Evolutionary conservation across 345 rosid genomes (phyloP), one percentile per base, ranked within the genome.

Genomic region (Leavenworthia alabamica): DNA sequence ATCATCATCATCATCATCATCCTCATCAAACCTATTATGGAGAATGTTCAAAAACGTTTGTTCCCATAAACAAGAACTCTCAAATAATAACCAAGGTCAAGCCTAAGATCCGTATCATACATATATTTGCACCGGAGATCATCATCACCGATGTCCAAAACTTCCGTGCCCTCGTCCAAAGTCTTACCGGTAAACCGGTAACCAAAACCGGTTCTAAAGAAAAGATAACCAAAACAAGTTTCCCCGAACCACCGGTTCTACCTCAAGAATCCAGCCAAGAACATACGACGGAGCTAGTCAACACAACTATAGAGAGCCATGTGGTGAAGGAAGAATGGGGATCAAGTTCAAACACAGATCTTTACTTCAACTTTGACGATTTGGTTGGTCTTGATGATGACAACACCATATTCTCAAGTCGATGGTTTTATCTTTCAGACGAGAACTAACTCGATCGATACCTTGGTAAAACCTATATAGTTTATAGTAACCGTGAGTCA

Each of bases 81-180:
- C 79, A 64, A 2, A 44, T 68, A 16, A 78, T 82, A 26, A 68
- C 89, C 53, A 88, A 91, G 66, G 17, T 67, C 49, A 86, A 86
- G 81, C 95, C 90, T 1, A 84, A 83, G 78, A 78, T 90, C 22
- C 81, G 97, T 28, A 86, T 93, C 56, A 83, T 87, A 60, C 97
- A 93, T 81, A 77, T 87, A 45, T 77, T 82, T 72, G 96, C 94
- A 2, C 99, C 99, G 14, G 96, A 89, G 75, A 85, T 93, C 73
- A 93, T 90, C 79, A 83, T 86, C 72, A 90, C 97, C 13, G 99
- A 90, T 62, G 90, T 69, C n/a, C 83, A 78, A 7, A 90, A 83
- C 78, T 93, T 93, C 62, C 72, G 95, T 31, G 82, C 83, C 44
- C 75, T 93, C 33, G 99, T 93, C 23, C 97, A 90, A 46, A 74